Evolutionary conservation across 805 yeast genomes (phyloP).

Genomic region (Yamadazyma sp.): DNA sequence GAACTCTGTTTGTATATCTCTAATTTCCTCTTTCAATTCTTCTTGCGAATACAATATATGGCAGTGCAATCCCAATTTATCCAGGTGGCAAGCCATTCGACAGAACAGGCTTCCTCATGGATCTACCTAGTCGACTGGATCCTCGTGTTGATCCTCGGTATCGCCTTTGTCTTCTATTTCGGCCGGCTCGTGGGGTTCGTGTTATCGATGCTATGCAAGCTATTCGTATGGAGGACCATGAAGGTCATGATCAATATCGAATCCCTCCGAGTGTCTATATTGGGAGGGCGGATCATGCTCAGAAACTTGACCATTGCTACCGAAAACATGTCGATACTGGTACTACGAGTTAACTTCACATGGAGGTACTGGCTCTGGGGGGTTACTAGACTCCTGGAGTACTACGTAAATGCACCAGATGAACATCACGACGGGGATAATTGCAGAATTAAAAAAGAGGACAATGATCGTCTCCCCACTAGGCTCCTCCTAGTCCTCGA

Average conservation of each 20-base stretch:
- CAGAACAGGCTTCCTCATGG: constrained; percentile 40
- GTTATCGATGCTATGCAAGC: constrained; percentile 50
- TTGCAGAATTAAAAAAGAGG: constrained; percentile 16
- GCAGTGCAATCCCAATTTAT: constrained; percentile 26
- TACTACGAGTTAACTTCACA: constrained; percentile 70
- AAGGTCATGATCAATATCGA: constrained; percentile 64
- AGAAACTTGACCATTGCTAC: constrained; percentile 73
- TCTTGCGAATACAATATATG: too few relatives aligned
- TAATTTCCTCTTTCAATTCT: background rate
- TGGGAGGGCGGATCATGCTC: constrained; percentile 81
- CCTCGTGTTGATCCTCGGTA: constrained; percentile 57
- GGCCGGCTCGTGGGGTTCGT: constrained; percentile 66
- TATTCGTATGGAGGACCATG: constrained; percentile 63
- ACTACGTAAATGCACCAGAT: constrained; percentile 18
- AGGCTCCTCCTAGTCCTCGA: constrained; percentile 58
- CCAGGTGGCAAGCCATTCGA: constrained; percentile 23
- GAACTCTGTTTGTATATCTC: background rate
- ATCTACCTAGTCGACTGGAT: constrained; percentile 86
- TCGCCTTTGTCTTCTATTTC: constrained; percentile 72
- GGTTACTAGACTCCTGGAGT: constrained; percentile 40
- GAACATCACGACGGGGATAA: background rate
- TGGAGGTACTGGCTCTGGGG: constrained; percentile 87
- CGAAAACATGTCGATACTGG: constrained; percentile 68
- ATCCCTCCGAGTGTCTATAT: constrained; percentile 69
- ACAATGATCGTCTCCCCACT: constrained; percentile 52